Percentiles rank a stretch among this genome's conserved stretches.
Conservation (phyloP, 2,329 filamentous ascomycete species). For the Chlorencoelia australis region DNA sequence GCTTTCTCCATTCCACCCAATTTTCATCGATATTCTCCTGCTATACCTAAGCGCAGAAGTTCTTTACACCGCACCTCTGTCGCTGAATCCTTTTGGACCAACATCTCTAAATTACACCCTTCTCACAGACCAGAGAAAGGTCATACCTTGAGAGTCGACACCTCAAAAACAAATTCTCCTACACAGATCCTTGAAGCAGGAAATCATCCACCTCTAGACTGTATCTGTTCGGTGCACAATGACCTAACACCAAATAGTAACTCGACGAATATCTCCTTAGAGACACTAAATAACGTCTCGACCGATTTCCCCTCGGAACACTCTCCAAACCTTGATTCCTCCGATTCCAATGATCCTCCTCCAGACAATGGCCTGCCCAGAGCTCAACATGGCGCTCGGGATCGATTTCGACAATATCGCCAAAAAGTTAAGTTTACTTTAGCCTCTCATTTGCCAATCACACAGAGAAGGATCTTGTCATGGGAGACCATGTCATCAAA, state of each 20-base stretch:
- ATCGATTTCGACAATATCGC: no score
- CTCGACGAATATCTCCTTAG: not conserved
- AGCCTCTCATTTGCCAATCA: no score
- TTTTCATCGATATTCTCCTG: not conserved
- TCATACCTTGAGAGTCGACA: not conserved
- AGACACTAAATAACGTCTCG: not conserved
- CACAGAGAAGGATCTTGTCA: no score
- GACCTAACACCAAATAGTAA: no score
- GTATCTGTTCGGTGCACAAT: no score
- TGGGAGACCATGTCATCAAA: no score
- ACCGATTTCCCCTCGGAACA: not conserved
- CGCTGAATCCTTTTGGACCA: not conserved
- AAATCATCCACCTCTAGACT: no score
- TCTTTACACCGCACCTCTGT: constrained; percentile 2
- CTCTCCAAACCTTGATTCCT: not conserved
- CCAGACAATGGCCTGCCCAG: no score
- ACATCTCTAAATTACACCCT: not conserved
- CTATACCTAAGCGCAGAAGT: constrained; percentile 1
- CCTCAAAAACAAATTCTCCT: not conserved
- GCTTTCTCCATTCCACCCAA: not conserved
- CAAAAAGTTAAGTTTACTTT: no score
- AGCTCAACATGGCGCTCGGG: no score
- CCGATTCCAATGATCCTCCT: no score
- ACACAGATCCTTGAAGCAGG: not conserved
- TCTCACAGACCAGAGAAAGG: constrained; percentile 2